Evolutionary conservation across 306 rosid species (phyloP).

Genomic region (Mucuna pruriens): DNA sequence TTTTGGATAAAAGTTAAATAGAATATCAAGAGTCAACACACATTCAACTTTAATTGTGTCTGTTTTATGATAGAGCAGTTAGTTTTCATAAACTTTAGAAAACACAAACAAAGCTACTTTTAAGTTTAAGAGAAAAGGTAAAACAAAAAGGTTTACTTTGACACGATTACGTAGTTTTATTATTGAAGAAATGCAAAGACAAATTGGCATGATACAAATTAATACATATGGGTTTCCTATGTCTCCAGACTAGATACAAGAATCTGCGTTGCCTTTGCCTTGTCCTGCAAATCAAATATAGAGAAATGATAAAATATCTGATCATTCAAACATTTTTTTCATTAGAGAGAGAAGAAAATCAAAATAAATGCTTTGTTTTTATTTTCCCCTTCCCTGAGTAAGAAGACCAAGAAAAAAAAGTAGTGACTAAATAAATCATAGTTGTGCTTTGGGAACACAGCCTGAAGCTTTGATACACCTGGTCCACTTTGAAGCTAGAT

Average conservation of each 20-base stretch:
- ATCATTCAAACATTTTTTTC: not conserved
- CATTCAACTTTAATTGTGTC: not conserved
- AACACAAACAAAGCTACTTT: slow-evolving; percentile 17
- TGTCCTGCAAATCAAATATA: slow-evolving; percentile 4
- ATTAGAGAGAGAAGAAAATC: not conserved
- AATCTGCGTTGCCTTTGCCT: slow-evolving; percentile 21
- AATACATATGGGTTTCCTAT: slow-evolving; percentile 19
- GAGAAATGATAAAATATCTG: slow-evolving; percentile 2
- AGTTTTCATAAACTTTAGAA: slow-evolving; percentile 23
- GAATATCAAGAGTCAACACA: not conserved
- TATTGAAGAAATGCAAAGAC: not conserved
- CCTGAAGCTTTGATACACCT: not conserved
- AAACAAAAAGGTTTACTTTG: not conserved
- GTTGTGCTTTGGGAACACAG: not conserved
- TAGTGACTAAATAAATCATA: not conserved
- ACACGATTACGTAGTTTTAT: not conserved
- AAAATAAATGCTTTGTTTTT: not conserved
- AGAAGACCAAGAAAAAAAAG: not conserved
- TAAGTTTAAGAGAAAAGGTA: not conserved
- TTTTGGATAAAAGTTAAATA: not conserved
- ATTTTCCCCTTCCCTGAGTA: not conserved
- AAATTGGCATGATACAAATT: not conserved
- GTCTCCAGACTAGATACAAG: slow-evolving; percentile 18
- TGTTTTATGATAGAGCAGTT: not conserved
- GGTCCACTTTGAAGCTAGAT: not conserved